Evolutionary conservation across 2,329 filamentous ascomycete species (phyloP), one percentile per base, ranked within the genome.

Genomic region (Microsporum ferrugineum): DNA sequence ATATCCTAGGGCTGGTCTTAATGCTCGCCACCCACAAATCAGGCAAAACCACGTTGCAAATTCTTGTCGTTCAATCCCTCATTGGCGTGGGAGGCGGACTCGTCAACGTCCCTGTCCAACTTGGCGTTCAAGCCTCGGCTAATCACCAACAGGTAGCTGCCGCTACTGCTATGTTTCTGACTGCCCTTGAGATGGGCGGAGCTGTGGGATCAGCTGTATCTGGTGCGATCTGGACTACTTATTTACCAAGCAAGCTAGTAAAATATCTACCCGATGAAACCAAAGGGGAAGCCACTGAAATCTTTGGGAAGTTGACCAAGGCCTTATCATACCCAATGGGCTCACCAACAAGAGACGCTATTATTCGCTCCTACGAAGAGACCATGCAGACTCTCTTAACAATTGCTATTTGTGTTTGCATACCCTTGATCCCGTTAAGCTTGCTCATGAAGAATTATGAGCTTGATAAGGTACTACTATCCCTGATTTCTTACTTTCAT

Each of bases 361-460:
- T 88, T 68, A 82, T 84, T 62, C 77, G 76, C 38, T 80, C 84
- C 1, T 88, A 88, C 64, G 81, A 85, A 68, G 83, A 86, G 71
- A 84, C 83, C 2, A 85, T 86, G 81, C 79, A 79, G 33, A 80
- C 78, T 63, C 74, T 86, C 17, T 71, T 86, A 51, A 79, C 78
- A 8, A 74, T 83, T 57, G 82, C 82, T 1, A 71, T 83, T 7
- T 74, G 79, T 60, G 78, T 80, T 38, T 75, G 80, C 10, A 72
- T 83, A 17, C 84, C 84, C 1, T 75, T 86, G 27, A 72, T 87
- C 43, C 75, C 81, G 4, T 69, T 85, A 60, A 80, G 78, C 63
- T 71, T 84, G 61, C 62, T 79, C n/a, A 80, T 85, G 78, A 75
- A 76, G 68, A 80, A 87, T 68, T 82, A 83, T 67, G 78, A 77